phyloP scores from a whole-genome alignment of 2,329 filamentous ascomycete species.

The Fusarium beomiforme region DNA sequence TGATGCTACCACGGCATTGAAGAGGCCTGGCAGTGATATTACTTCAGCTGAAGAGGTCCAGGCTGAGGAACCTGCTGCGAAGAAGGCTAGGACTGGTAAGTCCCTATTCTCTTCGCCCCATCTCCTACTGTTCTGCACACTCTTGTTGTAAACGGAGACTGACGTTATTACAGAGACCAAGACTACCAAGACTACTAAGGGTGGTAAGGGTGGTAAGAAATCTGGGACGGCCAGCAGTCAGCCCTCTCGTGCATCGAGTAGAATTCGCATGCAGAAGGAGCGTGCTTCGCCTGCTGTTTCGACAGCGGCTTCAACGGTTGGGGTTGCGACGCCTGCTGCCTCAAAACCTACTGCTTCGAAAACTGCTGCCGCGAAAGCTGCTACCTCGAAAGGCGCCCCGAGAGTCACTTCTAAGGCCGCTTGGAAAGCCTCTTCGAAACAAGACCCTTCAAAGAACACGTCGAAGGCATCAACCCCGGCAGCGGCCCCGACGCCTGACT shows the following conservation, averaged over 20 bases:
- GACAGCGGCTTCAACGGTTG: neutral
- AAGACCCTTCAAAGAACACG: neutral
- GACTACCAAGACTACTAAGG: too few relatives aligned
- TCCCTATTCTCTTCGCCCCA: neutral
- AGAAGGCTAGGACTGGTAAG: constrained; percentile 29
- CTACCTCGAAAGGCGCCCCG: neutral
- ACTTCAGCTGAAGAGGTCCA: neutral
- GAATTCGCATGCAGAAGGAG: neutral
- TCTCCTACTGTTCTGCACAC: neutral
- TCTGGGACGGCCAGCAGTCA: constrained; percentile 1
- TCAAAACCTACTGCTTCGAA: neutral
- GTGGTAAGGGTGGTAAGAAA: neutral
- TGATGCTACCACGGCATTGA: neutral
- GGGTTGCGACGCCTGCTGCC: neutral
- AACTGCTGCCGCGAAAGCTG: neutral
- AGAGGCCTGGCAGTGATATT: neutral
- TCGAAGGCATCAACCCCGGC: neutral
- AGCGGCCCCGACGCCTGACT: neutral
- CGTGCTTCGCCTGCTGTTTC: neutral
- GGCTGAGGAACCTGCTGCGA: constrained; percentile 10
- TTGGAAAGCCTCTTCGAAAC: neutral
- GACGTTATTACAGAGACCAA: neutral
- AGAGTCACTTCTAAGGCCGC: too few relatives aligned
- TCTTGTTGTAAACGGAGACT: rapidly evolving
- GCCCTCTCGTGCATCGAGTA: constrained; percentile 21